Percentiles rank a stretch among this genome's conserved stretches.
phyloP scores from a whole-genome alignment of 1,284 basidiomycete genomes.

The Pseudozyma hubeiensis region DNA sequence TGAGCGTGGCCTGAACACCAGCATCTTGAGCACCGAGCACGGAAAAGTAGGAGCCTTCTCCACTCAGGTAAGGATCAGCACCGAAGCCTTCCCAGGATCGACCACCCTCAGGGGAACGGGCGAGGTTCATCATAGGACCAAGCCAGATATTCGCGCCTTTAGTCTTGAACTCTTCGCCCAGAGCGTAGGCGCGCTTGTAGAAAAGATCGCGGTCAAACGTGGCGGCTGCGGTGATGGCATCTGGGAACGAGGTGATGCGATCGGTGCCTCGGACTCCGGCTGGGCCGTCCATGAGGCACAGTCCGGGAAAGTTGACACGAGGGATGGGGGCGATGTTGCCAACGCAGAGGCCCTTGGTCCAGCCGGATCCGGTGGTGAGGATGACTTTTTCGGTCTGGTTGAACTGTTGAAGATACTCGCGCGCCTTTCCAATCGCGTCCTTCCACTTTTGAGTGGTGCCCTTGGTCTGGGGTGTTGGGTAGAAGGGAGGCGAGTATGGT shows the following conservation, averaged over 20 bases:
- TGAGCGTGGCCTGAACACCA: constrained; percentile 67
- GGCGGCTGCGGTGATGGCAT: constrained; percentile 79
- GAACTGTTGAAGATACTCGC: constrained; percentile 68
- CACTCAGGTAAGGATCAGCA: constrained; percentile 60
- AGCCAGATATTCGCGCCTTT: constrained; percentile 83
- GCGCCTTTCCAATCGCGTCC: constrained; percentile 74
- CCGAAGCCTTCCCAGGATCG: constrained; percentile 81
- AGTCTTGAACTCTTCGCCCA: constrained; percentile 81
- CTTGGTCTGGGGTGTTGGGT: constrained; percentile 52
- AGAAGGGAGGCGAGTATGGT: constrained; percentile 55
- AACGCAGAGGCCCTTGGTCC: constrained; percentile 55
- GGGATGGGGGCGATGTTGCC: constrained; percentile 70
- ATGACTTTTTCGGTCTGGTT: constrained; percentile 71
- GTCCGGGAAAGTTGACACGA: constrained; percentile 75
- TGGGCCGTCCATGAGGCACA: constrained; percentile 75
- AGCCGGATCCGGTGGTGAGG: constrained; percentile 69
- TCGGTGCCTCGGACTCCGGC: constrained; percentile 74
- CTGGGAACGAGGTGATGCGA: constrained; percentile 74
- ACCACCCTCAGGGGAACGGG: constrained; percentile 76
- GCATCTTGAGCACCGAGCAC: constrained; percentile 61
- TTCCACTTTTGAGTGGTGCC: constrained; percentile 71
- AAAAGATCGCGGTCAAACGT: constrained; percentile 80
- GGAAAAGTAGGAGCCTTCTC: constrained; percentile 56
- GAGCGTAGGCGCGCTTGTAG: constrained; percentile 77
- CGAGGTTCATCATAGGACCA: constrained; percentile 71